phyloP scores from a whole-genome alignment of 2,329 filamentous ascomycete species.

The Talaromyces piceae region DNA sequence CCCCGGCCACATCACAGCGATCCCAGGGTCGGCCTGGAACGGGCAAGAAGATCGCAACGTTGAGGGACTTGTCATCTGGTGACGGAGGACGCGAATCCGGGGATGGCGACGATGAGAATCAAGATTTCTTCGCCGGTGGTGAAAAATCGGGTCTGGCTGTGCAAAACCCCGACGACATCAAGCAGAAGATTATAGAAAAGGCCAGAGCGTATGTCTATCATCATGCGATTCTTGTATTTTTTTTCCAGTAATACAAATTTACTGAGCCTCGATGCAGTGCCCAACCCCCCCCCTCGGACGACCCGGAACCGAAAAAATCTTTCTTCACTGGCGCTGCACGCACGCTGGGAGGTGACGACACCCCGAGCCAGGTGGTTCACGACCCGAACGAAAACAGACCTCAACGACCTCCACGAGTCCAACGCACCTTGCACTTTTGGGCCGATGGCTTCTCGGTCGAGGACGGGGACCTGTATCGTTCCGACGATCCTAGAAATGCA shows the following conservation, averaged over 20 bases:
- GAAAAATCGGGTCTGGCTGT: slow-evolving; percentile 63
- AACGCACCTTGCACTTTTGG: slow-evolving; percentile 57
- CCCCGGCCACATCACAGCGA: slow-evolving; percentile 24
- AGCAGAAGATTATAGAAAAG: slow-evolving; percentile 44
- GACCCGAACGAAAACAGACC: slow-evolving; percentile 40
- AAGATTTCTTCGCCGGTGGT: slow-evolving; percentile 57
- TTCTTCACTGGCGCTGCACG: slow-evolving; percentile 54
- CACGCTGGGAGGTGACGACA: slow-evolving; percentile 59
- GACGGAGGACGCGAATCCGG: slow-evolving; percentile 32
- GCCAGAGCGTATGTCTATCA: slow-evolving; percentile 28
- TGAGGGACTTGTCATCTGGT: slow-evolving; percentile 36
- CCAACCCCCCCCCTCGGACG: slow-evolving; percentile 31
- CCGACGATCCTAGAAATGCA: slow-evolving; percentile 56
- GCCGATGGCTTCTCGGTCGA: slow-evolving; percentile 60
- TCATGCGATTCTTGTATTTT: not conserved
- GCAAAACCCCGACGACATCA: slow-evolving; percentile 54
- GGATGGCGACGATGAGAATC: slow-evolving; percentile 47
- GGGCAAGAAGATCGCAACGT: slow-evolving; percentile 42
- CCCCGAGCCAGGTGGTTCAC: slow-evolving; percentile 50
- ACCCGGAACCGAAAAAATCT: slow-evolving; percentile 35
- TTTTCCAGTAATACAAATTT: not conserved
- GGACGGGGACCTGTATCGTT: slow-evolving; percentile 56
- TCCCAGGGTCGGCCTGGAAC: slow-evolving; percentile 23
- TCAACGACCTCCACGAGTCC: slow-evolving; percentile 44
- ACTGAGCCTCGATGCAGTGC: slow-evolving; percentile 17